phyloP scores from a whole-genome alignment of 768 basidiomycete genomes.

The Tubosaeta sp. region DNA sequence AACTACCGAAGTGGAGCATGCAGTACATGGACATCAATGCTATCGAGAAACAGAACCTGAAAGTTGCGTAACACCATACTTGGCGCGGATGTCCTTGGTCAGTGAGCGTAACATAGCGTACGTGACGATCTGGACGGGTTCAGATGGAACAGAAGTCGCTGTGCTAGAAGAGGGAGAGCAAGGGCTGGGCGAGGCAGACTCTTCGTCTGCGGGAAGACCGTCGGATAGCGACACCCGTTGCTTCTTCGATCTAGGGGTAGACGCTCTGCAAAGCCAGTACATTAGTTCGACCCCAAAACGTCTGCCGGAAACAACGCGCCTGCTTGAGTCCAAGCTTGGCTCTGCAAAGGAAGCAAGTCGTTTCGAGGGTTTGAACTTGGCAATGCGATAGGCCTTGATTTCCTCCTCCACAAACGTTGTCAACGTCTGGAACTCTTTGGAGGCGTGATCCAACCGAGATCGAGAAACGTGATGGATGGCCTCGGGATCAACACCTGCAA shows the following conservation, averaged over 20 bases:
- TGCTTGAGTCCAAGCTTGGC: conserved; percentile 28
- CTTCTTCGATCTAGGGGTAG: conserved; percentile 36
- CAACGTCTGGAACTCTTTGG: conserved; percentile 31
- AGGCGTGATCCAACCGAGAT: conserved; percentile 20
- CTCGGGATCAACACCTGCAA: conserved; percentile 8
- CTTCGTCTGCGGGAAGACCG: conserved; percentile 29
- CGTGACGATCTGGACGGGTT: conserved; percentile 41
- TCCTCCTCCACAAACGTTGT: conserved; percentile 34
- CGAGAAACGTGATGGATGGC: conserved; percentile 12
- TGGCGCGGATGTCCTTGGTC: conserved; percentile 28
- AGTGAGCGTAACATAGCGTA: conserved; percentile 56
- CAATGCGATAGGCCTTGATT: conserved; percentile 37
- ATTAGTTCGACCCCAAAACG: no score
- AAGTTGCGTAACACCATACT: conserved; percentile 22
- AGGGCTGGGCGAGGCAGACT: conserved; percentile 19
- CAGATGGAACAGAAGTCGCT: conserved; percentile 39
- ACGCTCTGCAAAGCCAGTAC: conserved; percentile 15
- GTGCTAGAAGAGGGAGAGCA: conserved; percentile 45
- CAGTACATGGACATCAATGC: conserved; percentile 5
- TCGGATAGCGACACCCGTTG: conserved; percentile 39
- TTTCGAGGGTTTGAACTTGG: conserved; percentile 43
- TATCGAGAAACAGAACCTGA: conserved; percentile 9
- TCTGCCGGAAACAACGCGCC: conserved; percentile 29
- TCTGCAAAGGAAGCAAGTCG: conserved; percentile 43
- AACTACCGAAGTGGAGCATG: conserved; percentile 1